Conservation (phyloP, 495 filamentous ascomycete species). For the Talaromyces stipitatus region DNA sequence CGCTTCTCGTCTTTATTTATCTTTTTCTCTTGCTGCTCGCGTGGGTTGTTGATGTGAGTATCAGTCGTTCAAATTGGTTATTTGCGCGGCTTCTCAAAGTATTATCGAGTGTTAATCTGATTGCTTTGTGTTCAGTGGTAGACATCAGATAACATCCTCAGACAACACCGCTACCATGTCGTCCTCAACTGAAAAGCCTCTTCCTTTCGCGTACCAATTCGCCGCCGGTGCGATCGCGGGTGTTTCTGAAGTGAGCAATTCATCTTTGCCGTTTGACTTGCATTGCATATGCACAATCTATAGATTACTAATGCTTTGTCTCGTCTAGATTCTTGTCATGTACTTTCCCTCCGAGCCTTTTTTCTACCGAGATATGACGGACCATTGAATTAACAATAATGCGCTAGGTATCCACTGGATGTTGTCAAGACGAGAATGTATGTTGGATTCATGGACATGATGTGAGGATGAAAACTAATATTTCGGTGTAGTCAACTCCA, state of each 20-base stretch:
- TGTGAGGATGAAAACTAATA: conserved; percentile 7
- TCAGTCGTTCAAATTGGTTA: not conserved
- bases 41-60: not conserved
- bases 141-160: not conserved
- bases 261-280: conserved; percentile 11
- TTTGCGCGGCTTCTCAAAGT: not conserved
- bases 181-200: conserved; percentile 50
- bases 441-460: conserved; percentile 18
- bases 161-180: not conserved
- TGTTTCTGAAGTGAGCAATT: conserved; percentile 72
- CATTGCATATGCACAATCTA: conserved; percentile 3
- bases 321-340: conserved; percentile 76
- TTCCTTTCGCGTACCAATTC: conserved; percentile 83
- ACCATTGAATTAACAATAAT: not conserved
- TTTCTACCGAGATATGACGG: not conserved
- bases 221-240: conserved; percentile 83
- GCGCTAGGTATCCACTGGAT: conserved; percentile 86
- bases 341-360: conserved; percentile 29
- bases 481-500: conserved; percentile 66
- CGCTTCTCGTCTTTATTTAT: not conserved
- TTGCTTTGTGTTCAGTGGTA: not conserved
- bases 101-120: not conserved
- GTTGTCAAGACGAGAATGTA: conserved; percentile 98
- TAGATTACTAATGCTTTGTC: not conserved
- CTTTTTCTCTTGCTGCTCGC: not conserved